Evolutionary conservation across 2,329 filamentous ascomycete genomes (phyloP).

Genomic region (Beauveria sp.): DNA sequence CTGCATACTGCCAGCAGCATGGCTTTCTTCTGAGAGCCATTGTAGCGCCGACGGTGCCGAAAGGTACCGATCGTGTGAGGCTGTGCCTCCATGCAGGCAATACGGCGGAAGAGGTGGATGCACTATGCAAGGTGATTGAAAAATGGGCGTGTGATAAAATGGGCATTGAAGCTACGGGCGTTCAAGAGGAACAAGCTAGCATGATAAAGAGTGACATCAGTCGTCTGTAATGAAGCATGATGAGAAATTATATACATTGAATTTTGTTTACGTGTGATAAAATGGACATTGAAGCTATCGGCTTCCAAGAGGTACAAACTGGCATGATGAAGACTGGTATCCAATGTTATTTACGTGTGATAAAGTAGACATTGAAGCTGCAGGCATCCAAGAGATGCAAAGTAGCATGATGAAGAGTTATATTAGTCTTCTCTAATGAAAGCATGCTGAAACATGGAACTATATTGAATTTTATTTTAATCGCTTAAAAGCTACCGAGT

Average conservation of each 20-base stretch:
- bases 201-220: not conserved
- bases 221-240: not conserved
- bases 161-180: not conserved
- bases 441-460: not conserved
- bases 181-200: not conserved
- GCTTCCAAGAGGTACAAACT: too few species aligned
- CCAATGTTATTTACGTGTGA: conserved; percentile 31
- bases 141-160: conserved; percentile 33
- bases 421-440: too few species aligned
- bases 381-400: not conserved
- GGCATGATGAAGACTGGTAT: not conserved
- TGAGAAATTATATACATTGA: not conserved
- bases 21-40: conserved; percentile 58
- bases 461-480: not conserved
- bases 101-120: conserved; percentile 47
- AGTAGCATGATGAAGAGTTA: not conserved
- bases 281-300: not conserved
- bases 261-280: conserved; percentile 31
- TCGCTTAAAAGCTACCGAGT: conserved; percentile 1
- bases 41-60: conserved; percentile 60
- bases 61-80: conserved; percentile 54
- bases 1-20: conserved; percentile 48
- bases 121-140: conserved; percentile 39
- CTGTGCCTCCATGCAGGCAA: conserved; percentile 64
- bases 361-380: not conserved